Evolutionary conservation across 371 early-diverging fungal genomes (phyloP).

Genomic region (Syncephalastrum monosporum): DNA sequence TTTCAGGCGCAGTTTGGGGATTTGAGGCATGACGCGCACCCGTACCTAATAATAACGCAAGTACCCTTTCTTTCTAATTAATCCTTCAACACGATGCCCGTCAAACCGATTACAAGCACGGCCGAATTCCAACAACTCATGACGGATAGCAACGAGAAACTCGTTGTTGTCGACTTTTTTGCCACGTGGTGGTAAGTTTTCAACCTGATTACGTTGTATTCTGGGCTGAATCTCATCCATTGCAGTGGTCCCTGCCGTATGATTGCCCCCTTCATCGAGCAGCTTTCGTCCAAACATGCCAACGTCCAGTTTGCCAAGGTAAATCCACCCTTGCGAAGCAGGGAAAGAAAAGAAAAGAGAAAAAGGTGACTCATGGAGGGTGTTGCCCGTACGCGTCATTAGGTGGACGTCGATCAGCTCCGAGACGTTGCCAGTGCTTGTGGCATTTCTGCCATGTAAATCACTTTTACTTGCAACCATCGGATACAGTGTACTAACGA

Average conservation of each 20-base stretch:
- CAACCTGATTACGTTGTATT: background rate
- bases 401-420: slow-evolving; percentile 61
- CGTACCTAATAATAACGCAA: no score
- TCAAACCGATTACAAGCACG: slow-evolving; percentile 14
- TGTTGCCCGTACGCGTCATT: background rate
- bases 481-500: no score
- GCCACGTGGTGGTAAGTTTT: slow-evolving; percentile 54
- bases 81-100: background rate
- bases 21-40: no score
- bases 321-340: background rate
- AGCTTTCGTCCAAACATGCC: slow-evolving; percentile 51
- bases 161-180: slow-evolving; percentile 58
- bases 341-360: background rate
- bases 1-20: no score
- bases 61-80: background rate
- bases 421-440: slow-evolving; percentile 36
- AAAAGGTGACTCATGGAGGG: background rate
- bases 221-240: background rate
- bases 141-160: slow-evolving; percentile 21
- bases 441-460: slow-evolving; percentile 24
- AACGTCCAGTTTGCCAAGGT: slow-evolving; percentile 62
- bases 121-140: slow-evolving; percentile 36
- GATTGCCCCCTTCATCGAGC: slow-evolving; percentile 57
- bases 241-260: slow-evolving; percentile 57
- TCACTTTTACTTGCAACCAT: no score